phyloP scores from a whole-genome alignment of 164 flowering plant species.

The Houttuynia cordata region DNA sequence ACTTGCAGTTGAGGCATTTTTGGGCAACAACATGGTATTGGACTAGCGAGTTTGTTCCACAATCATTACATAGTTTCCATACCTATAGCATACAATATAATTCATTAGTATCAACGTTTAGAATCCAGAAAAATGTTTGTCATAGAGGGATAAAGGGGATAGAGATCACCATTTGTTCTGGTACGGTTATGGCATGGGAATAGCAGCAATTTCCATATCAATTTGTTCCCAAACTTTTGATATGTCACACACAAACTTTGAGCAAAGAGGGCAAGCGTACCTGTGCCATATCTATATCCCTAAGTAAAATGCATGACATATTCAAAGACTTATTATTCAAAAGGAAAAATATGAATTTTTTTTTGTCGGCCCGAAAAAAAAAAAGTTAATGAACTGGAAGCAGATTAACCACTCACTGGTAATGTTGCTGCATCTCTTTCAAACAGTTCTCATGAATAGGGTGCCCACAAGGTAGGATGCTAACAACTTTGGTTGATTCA shows the following conservation, averaged over 20 bases:
- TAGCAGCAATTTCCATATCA: constrained; percentile 81
- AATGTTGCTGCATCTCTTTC: constrained; percentile 80
- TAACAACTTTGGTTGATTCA: constrained; percentile 58
- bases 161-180: constrained; percentile 44
- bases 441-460: constrained; percentile 79
- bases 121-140: not conserved
- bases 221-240: constrained; percentile 90
- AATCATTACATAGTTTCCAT: too few relatives aligned
- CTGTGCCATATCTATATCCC: too few relatives aligned
- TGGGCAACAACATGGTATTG: constrained; percentile 74
- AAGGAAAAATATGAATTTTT: too few relatives aligned
- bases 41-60: too few relatives aligned
- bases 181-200: constrained; percentile 73
- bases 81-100: too few relatives aligned
- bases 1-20: constrained; percentile 61
- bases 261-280: too few relatives aligned
- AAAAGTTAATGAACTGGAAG: constrained; percentile 86
- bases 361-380: too few relatives aligned
- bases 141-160: too few relatives aligned
- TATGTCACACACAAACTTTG: too few relatives aligned
- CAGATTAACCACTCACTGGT: constrained; percentile 96
- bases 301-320: too few relatives aligned
- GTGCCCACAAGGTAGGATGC: constrained; percentile 82
- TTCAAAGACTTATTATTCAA: too few relatives aligned
- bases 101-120: too few relatives aligned